Percentiles rank a stretch among this genome's conserved stretches.
phyloP scores from a whole-genome alignment of 352 stramenopile genomes.

The Thalassiosira mediterranea region DNA sequence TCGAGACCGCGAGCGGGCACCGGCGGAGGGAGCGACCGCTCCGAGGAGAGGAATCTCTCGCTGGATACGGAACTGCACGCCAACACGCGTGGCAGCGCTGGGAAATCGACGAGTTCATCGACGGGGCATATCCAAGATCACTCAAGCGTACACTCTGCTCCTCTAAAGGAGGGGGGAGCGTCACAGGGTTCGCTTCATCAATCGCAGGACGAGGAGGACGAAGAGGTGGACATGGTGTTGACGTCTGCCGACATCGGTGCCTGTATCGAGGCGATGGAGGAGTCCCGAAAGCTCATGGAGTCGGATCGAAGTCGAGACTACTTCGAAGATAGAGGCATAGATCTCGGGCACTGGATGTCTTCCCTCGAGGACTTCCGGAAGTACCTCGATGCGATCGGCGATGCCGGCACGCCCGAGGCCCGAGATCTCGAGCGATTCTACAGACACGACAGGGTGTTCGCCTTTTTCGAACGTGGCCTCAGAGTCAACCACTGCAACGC shows the following conservation, averaged over 20 bases:
- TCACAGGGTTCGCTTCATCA: not conserved
- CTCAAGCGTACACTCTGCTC: no score
- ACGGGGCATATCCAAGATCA: not conserved
- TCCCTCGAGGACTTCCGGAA: slow-evolving; percentile 33
- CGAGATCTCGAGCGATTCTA: slow-evolving; percentile 26
- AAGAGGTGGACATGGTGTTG: slow-evolving; percentile 18
- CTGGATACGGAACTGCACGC: not conserved
- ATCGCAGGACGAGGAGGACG: not conserved
- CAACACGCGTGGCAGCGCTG: not conserved
- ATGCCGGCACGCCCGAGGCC: slow-evolving; percentile 22
- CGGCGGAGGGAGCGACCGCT: not conserved
- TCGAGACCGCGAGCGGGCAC: no score
- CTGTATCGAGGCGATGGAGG: slow-evolving; percentile 29
- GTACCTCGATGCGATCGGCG: slow-evolving; percentile 30
- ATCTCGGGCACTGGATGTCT: slow-evolving; percentile 24
- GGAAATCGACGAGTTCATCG: not conserved
- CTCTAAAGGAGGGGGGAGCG: slow-evolving; percentile 1
- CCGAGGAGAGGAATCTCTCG: not conserved
- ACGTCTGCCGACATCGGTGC: slow-evolving; percentile 25
- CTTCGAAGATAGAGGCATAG: slow-evolving; percentile 17
- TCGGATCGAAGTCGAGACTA: slow-evolving; percentile 7
- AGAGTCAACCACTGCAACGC: slow-evolving; percentile 45
- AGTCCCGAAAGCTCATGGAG: slow-evolving; percentile 3
- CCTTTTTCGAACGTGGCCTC: slow-evolving; percentile 44
- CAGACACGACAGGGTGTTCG: slow-evolving; percentile 17